These are phyloP conservation scores for Myxozyma nipponensis DNA, from an alignment of 805 yeast species.

Conservation along the genomic window DNA sequence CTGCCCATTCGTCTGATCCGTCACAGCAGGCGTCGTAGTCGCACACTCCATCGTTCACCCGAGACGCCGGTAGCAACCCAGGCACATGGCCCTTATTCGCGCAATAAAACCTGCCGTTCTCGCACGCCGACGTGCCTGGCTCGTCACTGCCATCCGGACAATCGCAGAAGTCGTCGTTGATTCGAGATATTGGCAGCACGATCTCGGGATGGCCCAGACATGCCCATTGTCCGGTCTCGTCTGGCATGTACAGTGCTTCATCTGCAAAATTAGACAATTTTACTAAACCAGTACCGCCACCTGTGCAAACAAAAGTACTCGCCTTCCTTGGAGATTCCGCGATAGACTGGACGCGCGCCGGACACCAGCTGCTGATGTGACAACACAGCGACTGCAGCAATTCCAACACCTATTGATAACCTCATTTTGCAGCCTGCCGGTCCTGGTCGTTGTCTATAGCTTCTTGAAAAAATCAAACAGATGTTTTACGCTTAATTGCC, in stretches of 20 bases:
- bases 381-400: too few relatives aligned
- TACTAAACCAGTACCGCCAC: not conserved
- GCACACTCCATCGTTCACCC: constrained; percentile 86
- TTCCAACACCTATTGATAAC: not conserved
- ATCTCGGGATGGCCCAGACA: constrained; percentile 71
- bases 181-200: constrained; percentile 52
- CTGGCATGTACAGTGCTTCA: constrained; percentile 46
- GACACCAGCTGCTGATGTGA: constrained; percentile 3
- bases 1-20: constrained; percentile 74
- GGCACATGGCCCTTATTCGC: constrained; percentile 68
- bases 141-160: constrained; percentile 98
- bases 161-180: constrained; percentile 90
- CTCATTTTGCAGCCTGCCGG: constrained; percentile 1
- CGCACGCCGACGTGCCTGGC: constrained; percentile 90
- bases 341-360: constrained; percentile 1
- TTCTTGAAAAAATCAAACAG: too few relatives aligned
- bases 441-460: too few relatives aligned
- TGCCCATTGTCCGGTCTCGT: constrained; percentile 53
- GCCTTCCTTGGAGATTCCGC: constrained; percentile 13
- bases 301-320: not conserved
- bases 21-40: constrained; percentile 90
- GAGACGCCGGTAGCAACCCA: constrained; percentile 56
- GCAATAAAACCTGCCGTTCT: constrained; percentile 61
- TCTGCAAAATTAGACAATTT: constrained; percentile 1
- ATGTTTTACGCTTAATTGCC: too few relatives aligned